A percentile compares a stretch with the other conserved stretches of the same genome.
phyloP scores from a whole-genome alignment of 1,139 yeast genomes.

The Kodamaea ohmeri region DNA sequence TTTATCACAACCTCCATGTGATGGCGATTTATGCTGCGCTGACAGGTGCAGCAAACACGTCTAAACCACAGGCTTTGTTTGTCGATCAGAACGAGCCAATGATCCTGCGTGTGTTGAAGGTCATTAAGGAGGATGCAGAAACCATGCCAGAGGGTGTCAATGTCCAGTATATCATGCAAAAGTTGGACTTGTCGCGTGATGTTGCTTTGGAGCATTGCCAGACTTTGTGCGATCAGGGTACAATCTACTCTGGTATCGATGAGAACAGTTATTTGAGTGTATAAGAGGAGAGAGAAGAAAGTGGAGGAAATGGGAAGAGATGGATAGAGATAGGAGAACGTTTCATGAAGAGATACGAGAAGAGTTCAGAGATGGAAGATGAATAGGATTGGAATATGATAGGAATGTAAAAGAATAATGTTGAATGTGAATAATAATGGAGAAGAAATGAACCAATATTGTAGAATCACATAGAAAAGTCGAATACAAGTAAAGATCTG shows the following conservation, averaged over 20 bases:
- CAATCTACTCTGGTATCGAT: constrained; percentile 64
- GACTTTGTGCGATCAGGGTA: constrained; percentile 61
- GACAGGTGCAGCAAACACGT: constrained; percentile 29
- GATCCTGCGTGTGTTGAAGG: constrained; percentile 45
- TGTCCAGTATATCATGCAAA: constrained; percentile 55
- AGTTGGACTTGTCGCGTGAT: constrained; percentile 47
- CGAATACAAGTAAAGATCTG: too few relatives aligned
- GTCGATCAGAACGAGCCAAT: constrained; percentile 25
- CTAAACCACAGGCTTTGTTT: constrained; percentile 11
- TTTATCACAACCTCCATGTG: constrained; percentile 75
- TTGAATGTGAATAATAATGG: not conserved
- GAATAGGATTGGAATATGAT: not conserved
- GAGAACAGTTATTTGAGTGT: constrained; percentile 50
- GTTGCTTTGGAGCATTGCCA: constrained; percentile 50
- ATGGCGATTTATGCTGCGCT: constrained; percentile 58
- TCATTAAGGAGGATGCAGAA: constrained; percentile 49
- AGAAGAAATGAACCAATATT: not conserved
- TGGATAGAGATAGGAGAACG: not conserved
- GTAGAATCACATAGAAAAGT: too few relatives aligned
- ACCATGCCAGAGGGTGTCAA: constrained; percentile 76
- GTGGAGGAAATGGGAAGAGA: not conserved
- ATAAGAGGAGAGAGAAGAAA: not conserved
- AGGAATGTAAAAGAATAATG: not conserved
- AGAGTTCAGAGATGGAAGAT: too few relatives aligned
- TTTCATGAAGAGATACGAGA: too few relatives aligned